Base-by-base conservation (phyloP, 257 asterid genomes). In the Fraxinus quadrangulata region DNA sequence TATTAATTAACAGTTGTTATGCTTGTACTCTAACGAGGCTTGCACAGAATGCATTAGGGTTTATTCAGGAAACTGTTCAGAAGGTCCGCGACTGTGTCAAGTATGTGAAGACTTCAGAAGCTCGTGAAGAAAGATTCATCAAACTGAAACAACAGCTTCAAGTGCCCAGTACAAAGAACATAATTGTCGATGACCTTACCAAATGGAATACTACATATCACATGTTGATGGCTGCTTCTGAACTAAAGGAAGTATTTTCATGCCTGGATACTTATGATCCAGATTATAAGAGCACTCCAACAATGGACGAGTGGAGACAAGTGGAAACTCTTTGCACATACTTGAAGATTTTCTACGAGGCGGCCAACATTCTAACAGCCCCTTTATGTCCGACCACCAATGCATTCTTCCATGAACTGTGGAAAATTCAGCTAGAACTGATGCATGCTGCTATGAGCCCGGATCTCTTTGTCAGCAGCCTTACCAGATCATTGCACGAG, bases 141-240 rank as follows among this genome's bases (percentile, higher is more conserved):
- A 83, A 83, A 40, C 70, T 91, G 77, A 93, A 83, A 84, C 88
- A 84, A 59, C 91, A 86, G 80, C 97, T 95, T 75, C 99, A 95
- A 86, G 94, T 91, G 61, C 96, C 96, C n/a, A 84, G 97, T 77
- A 75, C 88, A 40, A 93, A 89, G 90, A 81, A 68, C 84, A 79
- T 95, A 33, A 34, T 31, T 23, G 54, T 85, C 12, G 98, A 95
- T 78, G 92, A 95, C 81, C 70, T 73, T 73, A 80, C 87, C 12
- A 91, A 87, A 36, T 95, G 99, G 99, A 84, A 89, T 71, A 88
- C 97, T 17, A 93, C 99, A 5, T 95, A 91, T 80, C 87, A 88
- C 47, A 95, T 95, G 99, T 84, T 95, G 87, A 65, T 84, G 66
- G 90, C 94, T 49, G 97, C 99, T 77, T 87, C 85, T 73, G 98